Percentiles rank a stretch among this genome's conserved stretches.
Evolutionary conservation across 2,329 filamentous ascomycete species (phyloP).

Genomic region (Tympanopsis confertula): DNA sequence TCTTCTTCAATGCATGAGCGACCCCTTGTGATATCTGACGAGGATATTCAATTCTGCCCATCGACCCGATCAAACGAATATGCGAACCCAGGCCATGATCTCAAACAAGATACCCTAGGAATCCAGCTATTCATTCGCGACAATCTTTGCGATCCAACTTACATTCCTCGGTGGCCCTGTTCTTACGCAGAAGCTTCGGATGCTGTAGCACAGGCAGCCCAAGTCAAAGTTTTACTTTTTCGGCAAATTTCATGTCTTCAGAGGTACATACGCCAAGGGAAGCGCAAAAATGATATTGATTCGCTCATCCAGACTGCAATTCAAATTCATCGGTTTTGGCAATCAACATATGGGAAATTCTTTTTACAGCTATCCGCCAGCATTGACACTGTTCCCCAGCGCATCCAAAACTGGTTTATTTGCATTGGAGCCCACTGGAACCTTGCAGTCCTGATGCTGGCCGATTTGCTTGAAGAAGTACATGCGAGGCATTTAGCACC

Average conservation of each 20-base stretch:
- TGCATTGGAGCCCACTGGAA: neutral
- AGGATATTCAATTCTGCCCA: too few relatives aligned
- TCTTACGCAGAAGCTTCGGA: neutral
- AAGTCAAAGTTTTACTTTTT: neutral
- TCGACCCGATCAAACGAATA: neutral
- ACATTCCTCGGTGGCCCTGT: neutral
- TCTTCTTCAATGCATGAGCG: constrained; percentile 38
- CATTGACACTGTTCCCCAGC: neutral
- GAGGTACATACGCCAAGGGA: neutral
- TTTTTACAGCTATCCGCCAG: neutral
- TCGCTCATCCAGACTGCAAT: neutral
- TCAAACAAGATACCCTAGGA: too few relatives aligned
- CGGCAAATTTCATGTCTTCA: neutral
- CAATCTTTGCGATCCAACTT: neutral
- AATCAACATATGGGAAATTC: neutral
- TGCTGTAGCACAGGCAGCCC: neutral
- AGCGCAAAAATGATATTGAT: neutral
- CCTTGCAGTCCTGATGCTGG: neutral
- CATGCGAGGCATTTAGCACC: neutral
- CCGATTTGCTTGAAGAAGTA: neutral
- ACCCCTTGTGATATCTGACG: neutral
- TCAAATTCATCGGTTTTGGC: neutral
- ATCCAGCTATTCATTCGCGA: neutral
- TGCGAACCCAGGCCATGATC: neutral
- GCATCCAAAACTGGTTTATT: neutral